Evolutionary conservation across 202 grass and related monocot species (phyloP), one percentile per base, ranked within the genome.

Genomic region (Panicum virgatum): DNA sequence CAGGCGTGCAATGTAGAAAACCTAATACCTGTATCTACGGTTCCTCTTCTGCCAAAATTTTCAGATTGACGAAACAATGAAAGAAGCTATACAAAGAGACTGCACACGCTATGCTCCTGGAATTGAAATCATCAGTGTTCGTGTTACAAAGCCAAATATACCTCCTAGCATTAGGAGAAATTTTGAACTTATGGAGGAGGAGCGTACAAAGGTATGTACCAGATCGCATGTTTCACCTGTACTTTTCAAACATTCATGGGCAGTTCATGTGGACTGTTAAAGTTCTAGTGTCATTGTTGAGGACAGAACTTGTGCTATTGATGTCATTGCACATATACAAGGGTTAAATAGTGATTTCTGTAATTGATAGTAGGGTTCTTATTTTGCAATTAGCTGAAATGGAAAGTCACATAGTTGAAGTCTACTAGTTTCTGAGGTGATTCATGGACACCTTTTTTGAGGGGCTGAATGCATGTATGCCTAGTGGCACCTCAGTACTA

Each of bases 111-210:
- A 99, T 92, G 96, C 93, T 82, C 96, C 96, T 75, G 96, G 96
- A 69, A 96, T 99, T 73, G 96, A 99, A 83, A 96, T 99, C 48
- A 99, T 99, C 42, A 22, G 67, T 68, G 96, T 99, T 80, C 87
- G 96, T 86, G 93, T 99, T 92, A 99, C 96, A 44, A 99, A 99
- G 42, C 96, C 96, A 23, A 90, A 99, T 81, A 99, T 96, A 72
- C 96, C 96, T 67, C 63, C 62, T 47, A 99, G 16, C 45, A 99
- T 99, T 75, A 96, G 86, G 80, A 90, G 90, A 78, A 99, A 99
- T 76, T 99, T 94, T 82, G 96, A 99, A 87, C 89, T 96, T 42
- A 99, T 99, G 96, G 96, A 99, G 72, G 96, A 99, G 83, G 96
- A 96, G 76, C 96, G 96, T 63, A 99, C 96, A 78, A 99, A 99